phyloP scores from a whole-genome alignment of 2,329 filamentous ascomycete species.

The Aspergillus sp. region DNA sequence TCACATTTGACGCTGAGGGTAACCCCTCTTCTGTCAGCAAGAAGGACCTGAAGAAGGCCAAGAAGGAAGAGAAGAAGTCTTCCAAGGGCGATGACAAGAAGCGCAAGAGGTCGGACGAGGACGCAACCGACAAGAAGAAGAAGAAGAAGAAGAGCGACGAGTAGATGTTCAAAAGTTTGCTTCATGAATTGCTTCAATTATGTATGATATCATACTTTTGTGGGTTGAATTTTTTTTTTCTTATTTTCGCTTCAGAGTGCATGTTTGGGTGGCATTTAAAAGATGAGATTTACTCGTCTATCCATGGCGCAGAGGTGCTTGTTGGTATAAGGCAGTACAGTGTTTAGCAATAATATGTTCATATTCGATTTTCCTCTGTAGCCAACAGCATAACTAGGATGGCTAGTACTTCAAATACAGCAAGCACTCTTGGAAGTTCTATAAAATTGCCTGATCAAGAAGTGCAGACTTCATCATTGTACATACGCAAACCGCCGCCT shows the following conservation, averaged over 20 bases:
- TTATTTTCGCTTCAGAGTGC: constrained; percentile 24
- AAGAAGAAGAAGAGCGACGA: constrained; percentile 49
- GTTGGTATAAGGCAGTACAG: constrained; percentile 19
- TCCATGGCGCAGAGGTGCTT: constrained; percentile 28
- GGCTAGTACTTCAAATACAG: too few species aligned
- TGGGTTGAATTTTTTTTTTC: constrained; percentile 23
- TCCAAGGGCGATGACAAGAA: constrained; percentile 62
- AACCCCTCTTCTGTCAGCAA: constrained; percentile 65
- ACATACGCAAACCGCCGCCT: too few species aligned
- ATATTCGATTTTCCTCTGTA: constrained; percentile 1
- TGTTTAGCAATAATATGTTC: constrained; percentile 17
- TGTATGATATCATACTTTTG: constrained; percentile 42
- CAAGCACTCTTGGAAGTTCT: too few species aligned
- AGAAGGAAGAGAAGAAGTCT: constrained; percentile 58
- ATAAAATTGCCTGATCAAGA: too few species aligned
- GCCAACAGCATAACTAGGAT: too few species aligned
- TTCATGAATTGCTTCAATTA: constrained; percentile 20
- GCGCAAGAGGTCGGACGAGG: constrained; percentile 57
- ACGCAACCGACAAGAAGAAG: constrained; percentile 51
- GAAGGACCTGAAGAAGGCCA: constrained; percentile 70
- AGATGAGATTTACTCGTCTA: constrained; percentile 21
- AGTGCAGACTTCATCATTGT: too few species aligned
- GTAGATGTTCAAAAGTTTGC: constrained; percentile 40
- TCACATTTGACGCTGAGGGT: constrained; percentile 61
- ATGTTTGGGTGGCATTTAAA: constrained; percentile 31